Evolutionary conservation across 108 stramenopile genomes (phyloP), one percentile per base, ranked within the genome.

Genomic region (Epithemia pelagica): DNA sequence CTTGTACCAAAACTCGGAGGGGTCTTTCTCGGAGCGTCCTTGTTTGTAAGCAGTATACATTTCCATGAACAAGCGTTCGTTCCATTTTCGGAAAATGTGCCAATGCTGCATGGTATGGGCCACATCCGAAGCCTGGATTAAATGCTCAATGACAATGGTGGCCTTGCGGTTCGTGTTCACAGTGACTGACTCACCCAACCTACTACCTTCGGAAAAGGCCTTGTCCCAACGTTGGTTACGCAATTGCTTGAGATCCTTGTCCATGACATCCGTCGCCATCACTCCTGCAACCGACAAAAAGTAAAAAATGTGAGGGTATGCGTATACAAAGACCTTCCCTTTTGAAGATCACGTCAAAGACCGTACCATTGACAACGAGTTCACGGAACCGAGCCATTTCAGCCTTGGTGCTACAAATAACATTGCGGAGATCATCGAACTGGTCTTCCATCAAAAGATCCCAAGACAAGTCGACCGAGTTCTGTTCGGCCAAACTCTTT

Each of bases 81-180:
- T 87, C 85, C 85, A 87, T 63, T 72, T 72, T 54, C 60, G 57
- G 63, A 63, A 77, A 19, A 74, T 58, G 53, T 78, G 66, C 77
- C 77, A 84, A 65, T 84, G 77, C 62, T 84, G 80, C 79, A 84
- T 84, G 2, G 80, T 78, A 51, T 84, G 83, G 15, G 80, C 70
- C 23, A 84, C 76, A 74, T 84, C 83, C 2, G 83, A 75, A 32
- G 80, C 83, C 65, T 78, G 76, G 37, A 84, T 80, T 28, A 84
- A 70, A 51, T 84, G 78, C 61, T 81, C 79, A 55, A 83, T 77
- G 25, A 83, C 78, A 28, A 77, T 58, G 15, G 78, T 77, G 2
- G 82, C 82, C 52, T 77, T 79, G 30, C 72, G 78, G 59, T 74
- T 77, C n/a, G 64, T 54, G 24, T 54, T 27, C 7, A 58, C 26